phyloP scores from a whole-genome alignment of 2,329 filamentous ascomycete species.

The Magnaporthiopsis rhizophila region DNA sequence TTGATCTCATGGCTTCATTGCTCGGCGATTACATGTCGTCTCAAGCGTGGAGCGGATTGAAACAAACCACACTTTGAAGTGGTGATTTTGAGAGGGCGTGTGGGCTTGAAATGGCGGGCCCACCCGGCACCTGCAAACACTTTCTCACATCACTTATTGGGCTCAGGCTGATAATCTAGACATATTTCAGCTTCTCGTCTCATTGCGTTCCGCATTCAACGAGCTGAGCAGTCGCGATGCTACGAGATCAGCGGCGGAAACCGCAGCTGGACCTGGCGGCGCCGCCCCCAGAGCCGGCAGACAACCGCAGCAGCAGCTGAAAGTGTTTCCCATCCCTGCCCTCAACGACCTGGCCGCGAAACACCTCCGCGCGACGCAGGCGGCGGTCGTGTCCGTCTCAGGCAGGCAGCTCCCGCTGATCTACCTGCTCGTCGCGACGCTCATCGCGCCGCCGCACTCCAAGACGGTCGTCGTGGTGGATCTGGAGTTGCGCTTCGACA shows the following conservation, averaged over 20 bases:
- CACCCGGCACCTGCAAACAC: not conserved
- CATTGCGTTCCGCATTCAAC: slow-evolving; percentile 10
- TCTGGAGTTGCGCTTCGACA: slow-evolving; percentile 46
- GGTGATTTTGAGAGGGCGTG: not conserved
- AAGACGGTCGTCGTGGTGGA: slow-evolving; percentile 49
- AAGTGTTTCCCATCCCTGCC: slow-evolving; percentile 30
- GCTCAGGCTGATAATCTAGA: not conserved
- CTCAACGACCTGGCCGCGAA: slow-evolving; percentile 38
- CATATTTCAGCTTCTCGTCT: slow-evolving; percentile 8
- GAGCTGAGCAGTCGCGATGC: slow-evolving; percentile 15
- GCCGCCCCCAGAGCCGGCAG: slow-evolving; percentile 16
- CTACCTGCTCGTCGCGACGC: slow-evolving; percentile 44
- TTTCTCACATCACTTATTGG: not conserved
- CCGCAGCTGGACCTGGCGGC: slow-evolving; percentile 4
- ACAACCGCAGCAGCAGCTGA: slow-evolving; percentile 4
- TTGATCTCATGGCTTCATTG: not conserved
- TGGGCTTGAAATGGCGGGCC: not conserved
- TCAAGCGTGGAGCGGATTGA: not conserved
- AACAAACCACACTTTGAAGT: not conserved
- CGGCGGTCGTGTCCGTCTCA: slow-evolving; percentile 38
- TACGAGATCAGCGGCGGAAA: slow-evolving; percentile 1
- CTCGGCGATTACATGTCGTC: not conserved
- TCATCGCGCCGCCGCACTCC: slow-evolving; percentile 38
- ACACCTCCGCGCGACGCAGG: slow-evolving; percentile 41
- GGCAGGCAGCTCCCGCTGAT: slow-evolving; percentile 47